A percentile compares a stretch with the other conserved stretches of the same genome.
These are phyloP conservation scores for Colletotrichum navitas DNA, from an alignment of 2,329 filamentous ascomycete species.

Conservation along the genomic window DNA sequence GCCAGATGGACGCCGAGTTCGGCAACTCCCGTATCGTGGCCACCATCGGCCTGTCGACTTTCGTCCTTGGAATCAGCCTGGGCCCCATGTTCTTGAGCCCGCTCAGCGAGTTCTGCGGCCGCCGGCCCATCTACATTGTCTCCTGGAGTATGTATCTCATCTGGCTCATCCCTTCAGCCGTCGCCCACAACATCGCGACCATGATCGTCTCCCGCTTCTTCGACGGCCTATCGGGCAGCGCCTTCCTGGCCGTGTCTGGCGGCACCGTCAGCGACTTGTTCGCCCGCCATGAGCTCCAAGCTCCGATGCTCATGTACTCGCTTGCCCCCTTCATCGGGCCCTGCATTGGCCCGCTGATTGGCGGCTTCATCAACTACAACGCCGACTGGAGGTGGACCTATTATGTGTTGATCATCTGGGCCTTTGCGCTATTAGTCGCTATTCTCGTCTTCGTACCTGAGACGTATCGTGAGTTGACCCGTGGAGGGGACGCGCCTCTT, in stretches of 20 bases:
- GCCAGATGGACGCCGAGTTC: conserved; percentile 82
- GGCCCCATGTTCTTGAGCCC: conserved; percentile 74
- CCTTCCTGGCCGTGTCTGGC: conserved; percentile 80
- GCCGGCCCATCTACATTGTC: conserved; percentile 82
- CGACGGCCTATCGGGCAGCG: conserved; percentile 77
- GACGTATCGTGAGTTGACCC: conserved; percentile 75
- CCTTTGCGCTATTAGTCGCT: conserved; percentile 70
- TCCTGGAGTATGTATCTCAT: conserved; percentile 82
- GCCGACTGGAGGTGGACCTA: conserved; percentile 85
- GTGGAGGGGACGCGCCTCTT: conserved; percentile 9
- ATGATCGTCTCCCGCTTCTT: conserved; percentile 85
- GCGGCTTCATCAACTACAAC: conserved; percentile 86
- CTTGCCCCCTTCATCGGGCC: conserved; percentile 74
- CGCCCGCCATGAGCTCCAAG: conserved; percentile 73
- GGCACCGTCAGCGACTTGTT: conserved; percentile 90
- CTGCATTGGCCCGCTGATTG: conserved; percentile 70
- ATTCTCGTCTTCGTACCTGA: conserved; percentile 85
- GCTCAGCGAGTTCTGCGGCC: conserved; percentile 83
- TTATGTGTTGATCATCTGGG: conserved; percentile 88
- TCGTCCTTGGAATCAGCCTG: conserved; percentile 80
- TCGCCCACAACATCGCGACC: conserved; percentile 84
- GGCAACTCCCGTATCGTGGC: conserved; percentile 77
- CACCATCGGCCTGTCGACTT: conserved; percentile 84
- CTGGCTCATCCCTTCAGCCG: conserved; percentile 84
- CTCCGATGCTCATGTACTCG: conserved; percentile 87